Conservation (phyloP, 352 stramenopile species). For the Pythium insidiosum region DNA sequence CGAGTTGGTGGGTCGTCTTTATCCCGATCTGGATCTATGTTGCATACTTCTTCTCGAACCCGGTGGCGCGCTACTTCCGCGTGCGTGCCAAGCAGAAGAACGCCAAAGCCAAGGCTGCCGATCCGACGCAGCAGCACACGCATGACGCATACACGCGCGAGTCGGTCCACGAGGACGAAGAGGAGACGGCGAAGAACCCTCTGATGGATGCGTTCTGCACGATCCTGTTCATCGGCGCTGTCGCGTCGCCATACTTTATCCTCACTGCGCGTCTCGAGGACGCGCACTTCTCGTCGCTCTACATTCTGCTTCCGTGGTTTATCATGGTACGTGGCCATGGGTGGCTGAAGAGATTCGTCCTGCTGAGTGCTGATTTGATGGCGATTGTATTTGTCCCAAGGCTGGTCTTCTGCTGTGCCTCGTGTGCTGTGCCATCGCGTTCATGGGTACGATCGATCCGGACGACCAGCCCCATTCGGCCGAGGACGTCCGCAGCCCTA, state of each 20-base stretch:
- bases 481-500: conserved; percentile 32
- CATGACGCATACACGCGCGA: conserved; percentile 75
- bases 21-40: conserved; percentile 74
- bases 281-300: conserved; percentile 67
- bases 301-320: conserved; percentile 75
- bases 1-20: conserved; percentile 80
- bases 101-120: conserved; percentile 17
- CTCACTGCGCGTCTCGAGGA: conserved; percentile 62
- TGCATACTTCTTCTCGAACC: conserved; percentile 42
- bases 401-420: conserved; percentile 66
- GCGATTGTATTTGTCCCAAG: conserved; percentile 14
- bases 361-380: too few relatives aligned
- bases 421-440: conserved; percentile 73
- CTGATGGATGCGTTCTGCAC: conserved; percentile 47
- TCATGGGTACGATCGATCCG: conserved; percentile 37
- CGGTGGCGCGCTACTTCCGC: conserved; percentile 45
- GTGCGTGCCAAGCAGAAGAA: conserved; percentile 32
- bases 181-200: conserved; percentile 53
- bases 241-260: conserved; percentile 78
- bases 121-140: conserved; percentile 27
- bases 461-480: conserved; percentile 28
- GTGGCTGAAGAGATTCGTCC: too few relatives aligned
- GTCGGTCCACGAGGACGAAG: conserved; percentile 50
- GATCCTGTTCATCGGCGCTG: conserved; percentile 20
- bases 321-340: conserved; percentile 80